These are phyloP conservation scores for Mercurialis annua DNA, from an alignment of 345 rosid species.

Conservation along the genomic window DNA sequence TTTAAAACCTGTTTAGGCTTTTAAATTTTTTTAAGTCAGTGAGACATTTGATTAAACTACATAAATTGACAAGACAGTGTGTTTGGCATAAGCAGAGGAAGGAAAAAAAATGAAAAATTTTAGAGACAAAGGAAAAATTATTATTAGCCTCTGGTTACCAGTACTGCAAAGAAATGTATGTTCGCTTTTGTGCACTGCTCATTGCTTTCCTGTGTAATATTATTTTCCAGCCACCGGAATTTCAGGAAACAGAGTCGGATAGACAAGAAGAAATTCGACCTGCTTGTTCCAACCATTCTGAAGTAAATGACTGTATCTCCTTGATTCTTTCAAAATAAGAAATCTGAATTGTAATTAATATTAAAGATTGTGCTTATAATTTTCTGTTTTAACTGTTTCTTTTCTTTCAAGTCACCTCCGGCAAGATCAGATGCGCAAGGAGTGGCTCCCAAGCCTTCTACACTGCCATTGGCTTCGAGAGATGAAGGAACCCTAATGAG, in stretches of 20 bases:
- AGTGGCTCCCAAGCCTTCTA: no score
- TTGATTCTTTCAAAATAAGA: neutral
- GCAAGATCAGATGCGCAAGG: no score
- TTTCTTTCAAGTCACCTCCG: constrained; percentile 27
- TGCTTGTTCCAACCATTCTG: constrained; percentile 28
- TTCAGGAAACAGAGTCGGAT: neutral
- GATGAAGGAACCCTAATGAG: no score
- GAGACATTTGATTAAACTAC: neutral
- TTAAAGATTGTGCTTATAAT: constrained; percentile 1
- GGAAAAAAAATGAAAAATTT: neutral
- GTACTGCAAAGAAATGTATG: neutral
- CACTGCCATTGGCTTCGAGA: no score
- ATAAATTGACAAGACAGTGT: neutral
- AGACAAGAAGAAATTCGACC: constrained; percentile 46
- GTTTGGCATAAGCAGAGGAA: neutral
- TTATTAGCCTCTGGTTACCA: no score
- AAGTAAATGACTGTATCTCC: constrained; percentile 31
- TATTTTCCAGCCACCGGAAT: neutral
- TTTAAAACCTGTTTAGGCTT: neutral
- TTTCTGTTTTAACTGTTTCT: constrained; percentile 10
- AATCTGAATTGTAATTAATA: neutral
- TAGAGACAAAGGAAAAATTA: no score
- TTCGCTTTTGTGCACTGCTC: no score
- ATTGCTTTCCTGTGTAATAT: neutral
- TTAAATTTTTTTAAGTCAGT: neutral